These are phyloP conservation scores for Saturnispora gosingensis DNA, from an alignment of 805 yeast genomes.

Conservation along the genomic window DNA sequence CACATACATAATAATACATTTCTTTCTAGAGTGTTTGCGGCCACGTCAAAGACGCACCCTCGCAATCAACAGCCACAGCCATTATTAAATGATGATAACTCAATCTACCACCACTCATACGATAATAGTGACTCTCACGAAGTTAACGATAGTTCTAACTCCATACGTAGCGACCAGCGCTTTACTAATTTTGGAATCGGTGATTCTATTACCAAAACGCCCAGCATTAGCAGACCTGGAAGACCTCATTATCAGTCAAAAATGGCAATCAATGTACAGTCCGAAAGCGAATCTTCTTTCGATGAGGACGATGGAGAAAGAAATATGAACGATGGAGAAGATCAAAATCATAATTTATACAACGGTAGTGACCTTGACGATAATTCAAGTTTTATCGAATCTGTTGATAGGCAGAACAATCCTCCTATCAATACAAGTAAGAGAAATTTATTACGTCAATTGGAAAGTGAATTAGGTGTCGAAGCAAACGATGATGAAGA, in stretches of 20 bases:
- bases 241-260: conserved; percentile 12
- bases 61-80: conserved; percentile 19
- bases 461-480: conserved; percentile 18
- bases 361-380: neutral
- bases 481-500: conserved; percentile 14
- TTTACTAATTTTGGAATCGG: neutral
- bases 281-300: conserved; percentile 18
- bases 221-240: neutral
- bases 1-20: conserved; percentile 38
- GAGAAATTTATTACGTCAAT: conserved; percentile 17
- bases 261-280: conserved; percentile 18
- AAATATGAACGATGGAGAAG: neutral
- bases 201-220: neutral
- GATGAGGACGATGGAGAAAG: neutral
- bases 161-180: neutral
- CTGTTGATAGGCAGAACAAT: neutral
- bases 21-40: conserved; percentile 55
- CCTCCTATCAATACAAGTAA: conserved; percentile 8
- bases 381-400: neutral
- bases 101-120: conserved; percentile 19
- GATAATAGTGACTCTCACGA: conserved; percentile 11
- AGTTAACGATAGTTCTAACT: neutral
- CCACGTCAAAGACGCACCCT: conserved; percentile 21
- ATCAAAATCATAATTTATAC: neutral
- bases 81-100: conserved; percentile 23